phyloP scores from a whole-genome alignment of 768 basidiomycete species.

The Hygrophorus russula region DNA sequence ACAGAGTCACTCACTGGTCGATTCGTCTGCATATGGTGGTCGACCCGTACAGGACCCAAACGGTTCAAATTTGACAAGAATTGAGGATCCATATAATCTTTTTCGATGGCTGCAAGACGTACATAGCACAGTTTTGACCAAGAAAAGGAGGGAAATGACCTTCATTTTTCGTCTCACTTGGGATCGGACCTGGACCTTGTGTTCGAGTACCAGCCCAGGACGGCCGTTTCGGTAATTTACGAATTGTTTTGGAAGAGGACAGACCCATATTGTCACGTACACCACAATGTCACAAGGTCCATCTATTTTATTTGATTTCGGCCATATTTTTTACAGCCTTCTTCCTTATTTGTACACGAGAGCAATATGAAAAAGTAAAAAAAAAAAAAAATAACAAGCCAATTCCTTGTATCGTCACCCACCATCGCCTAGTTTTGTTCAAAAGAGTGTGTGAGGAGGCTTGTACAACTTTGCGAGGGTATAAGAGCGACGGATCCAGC shows the following conservation, averaged over 20 bases:
- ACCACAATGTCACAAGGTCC: too few relatives aligned
- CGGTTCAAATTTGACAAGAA: slow-evolving; percentile 52
- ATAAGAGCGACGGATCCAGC: neutral
- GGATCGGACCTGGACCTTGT: slow-evolving; percentile 11
- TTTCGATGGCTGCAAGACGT: slow-evolving; percentile 37
- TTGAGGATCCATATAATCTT: slow-evolving; percentile 62
- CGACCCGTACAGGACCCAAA: slow-evolving; percentile 61
- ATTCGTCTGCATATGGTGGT: slow-evolving; percentile 46
- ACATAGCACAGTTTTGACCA: neutral
- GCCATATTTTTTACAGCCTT: slow-evolving; percentile 17
- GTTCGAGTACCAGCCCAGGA: slow-evolving; percentile 38
- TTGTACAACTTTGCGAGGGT: neutral
- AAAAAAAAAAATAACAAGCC: neutral
- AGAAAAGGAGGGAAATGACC: slow-evolving; percentile 20
- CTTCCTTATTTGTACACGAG: slow-evolving; percentile 7
- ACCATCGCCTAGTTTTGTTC: neutral
- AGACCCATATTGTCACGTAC: slow-evolving; percentile 52
- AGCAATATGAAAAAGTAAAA: neutral
- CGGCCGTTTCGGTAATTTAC: slow-evolving; percentile 42
- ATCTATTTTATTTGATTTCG: slow-evolving; percentile 23
- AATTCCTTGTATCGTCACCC: neutral
- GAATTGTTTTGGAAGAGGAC: slow-evolving; percentile 46
- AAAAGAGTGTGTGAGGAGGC: neutral
- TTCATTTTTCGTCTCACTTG: slow-evolving; percentile 41
- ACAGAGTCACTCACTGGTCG: slow-evolving; percentile 28